Base-by-base conservation (phyloP, 2,329 filamentous ascomycete species). In the Penicillium sp. region DNA sequence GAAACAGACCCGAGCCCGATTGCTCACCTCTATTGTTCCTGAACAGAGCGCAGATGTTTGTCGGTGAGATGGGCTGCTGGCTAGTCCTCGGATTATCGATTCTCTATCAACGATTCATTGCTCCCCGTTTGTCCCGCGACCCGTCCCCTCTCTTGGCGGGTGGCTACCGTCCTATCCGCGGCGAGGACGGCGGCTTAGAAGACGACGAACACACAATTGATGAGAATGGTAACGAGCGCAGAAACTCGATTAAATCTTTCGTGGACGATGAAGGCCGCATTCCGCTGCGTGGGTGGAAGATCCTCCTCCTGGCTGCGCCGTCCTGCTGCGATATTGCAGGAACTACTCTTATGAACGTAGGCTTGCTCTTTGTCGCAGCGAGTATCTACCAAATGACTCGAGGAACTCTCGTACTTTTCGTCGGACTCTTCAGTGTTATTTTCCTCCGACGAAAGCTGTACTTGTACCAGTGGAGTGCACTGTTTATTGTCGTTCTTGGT, bases 331-430 rank as follows among this genome's bases (percentile, higher is more conserved):
- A 99, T 73, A 96, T 98, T 63, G 87, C 90, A 24, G 95, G 91
- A 48, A 99, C 95, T 4, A 99, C 95, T 4, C 84, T 98, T 54
- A 98, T 99, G 93, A 99, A 99, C 71, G 90, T 91, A 4, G 95
- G 95, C 3, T 82, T 99, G 64, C 82, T 98, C 49, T 93, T 98
- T 72, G 93, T 98, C 24, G 95, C 91, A 13, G 91, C 95, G 1
- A 96, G 91, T 59, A 97, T 99, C 70, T 99, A 97, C 77, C 95
- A 99, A 78, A 99, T 99, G 95, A 98, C 93, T 1, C 84, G 95
- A 57, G 95, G 95, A 9, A 95, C 95, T 0, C 82, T 99, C 43
- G 93, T 99, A 3, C 82, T 99, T 7, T 99, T 99, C 67, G 95
- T 99, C 21, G 95, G 95, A 0, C 79, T 98, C 0, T 97, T 99